Base-by-base conservation (phyloP, 2,329 filamentous ascomycete species). In the Stachybotrys elegans region DNA sequence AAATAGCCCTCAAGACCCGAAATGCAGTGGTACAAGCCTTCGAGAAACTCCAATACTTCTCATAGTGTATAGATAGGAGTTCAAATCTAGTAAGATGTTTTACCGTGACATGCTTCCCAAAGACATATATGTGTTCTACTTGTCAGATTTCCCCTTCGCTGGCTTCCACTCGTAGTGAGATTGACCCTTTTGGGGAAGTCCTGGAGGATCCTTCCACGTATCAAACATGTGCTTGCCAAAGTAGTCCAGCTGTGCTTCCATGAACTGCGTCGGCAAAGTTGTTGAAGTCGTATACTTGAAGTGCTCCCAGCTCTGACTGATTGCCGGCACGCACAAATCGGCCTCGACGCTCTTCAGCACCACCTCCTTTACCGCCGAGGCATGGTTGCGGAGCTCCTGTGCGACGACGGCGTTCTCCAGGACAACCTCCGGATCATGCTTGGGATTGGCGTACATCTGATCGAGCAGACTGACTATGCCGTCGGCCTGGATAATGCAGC, bases 401-500 rank as follows among this genome's bases (percentile, higher is more conserved):
- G 75, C 74, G 6, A 84, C 16, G 64, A 68, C 61, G 40, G 63
- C 57, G 12, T 67, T 59, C 2, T 58, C 53, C 14, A 40, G n/a
- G n/a, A 40, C 8, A 12, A 14, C 21, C 12, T 40, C 37, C 11
- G 14, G 20, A 22, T 25, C 14, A 16, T 40, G 37, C 6, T n/a
- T 22, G 5, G 37, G 20, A 22, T 22, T 13, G 6, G 58, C 46
- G 46, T 66, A 73, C 39, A 76, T 65, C 0, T 63, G 60, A 6
- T 71, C 66, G 3, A 87, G 68, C 22, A 87, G 59, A 41, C 82
- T 74, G 4, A 75, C 73, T 47, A 88, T 82, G 51, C 78, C 71
- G 50, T 86, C 82, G 1, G 78, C 75, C 54, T 83, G 77, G 56
- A 88, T 87, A 59, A 88, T 87, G 60, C 83, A 87, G 7, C 84